These are phyloP conservation scores for Emydomyces testavorans DNA, from an alignment of 2,329 filamentous ascomycete genomes.

Conservation along the genomic window DNA sequence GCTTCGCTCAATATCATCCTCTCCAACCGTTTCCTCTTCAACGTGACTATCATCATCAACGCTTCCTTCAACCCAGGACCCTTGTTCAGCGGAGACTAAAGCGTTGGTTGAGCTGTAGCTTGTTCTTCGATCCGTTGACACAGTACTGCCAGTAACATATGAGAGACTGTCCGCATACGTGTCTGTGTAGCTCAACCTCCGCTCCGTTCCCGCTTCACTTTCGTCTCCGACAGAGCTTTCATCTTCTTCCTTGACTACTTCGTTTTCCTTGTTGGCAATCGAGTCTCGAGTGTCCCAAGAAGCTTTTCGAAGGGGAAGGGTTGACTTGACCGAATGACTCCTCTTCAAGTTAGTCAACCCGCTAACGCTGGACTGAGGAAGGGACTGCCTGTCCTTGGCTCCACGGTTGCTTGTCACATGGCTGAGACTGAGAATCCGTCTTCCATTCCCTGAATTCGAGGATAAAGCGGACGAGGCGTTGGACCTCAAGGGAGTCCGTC, in stretches of 20 bases:
- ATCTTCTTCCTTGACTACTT: slow-evolving; percentile 52
- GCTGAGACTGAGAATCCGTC: slow-evolving; percentile 80
- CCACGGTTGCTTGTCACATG: slow-evolving; percentile 67
- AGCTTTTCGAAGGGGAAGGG: slow-evolving; percentile 50
- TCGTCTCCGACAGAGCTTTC: slow-evolving; percentile 34
- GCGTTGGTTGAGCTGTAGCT: slow-evolving; percentile 34
- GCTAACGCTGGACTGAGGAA: slow-evolving; percentile 24
- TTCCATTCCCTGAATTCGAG: slow-evolving; percentile 43
- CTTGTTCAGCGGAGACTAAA: slow-evolving; percentile 23
- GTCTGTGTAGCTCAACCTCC: slow-evolving; percentile 34
- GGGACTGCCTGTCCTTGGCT: slow-evolving; percentile 24
- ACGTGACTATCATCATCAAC: slow-evolving; percentile 11
- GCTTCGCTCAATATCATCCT: slow-evolving; percentile 12
- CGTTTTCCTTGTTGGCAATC: slow-evolving; percentile 49
- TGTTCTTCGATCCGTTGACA: slow-evolving; percentile 30
- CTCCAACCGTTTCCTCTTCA: slow-evolving; percentile 16
- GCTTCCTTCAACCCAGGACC: slow-evolving; percentile 19
- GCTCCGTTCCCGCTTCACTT: slow-evolving; percentile 42
- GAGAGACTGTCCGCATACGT: slow-evolving; percentile 35
- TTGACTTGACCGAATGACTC: slow-evolving; percentile 64
- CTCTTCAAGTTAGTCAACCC: slow-evolving; percentile 53
- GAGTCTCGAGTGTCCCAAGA: slow-evolving; percentile 52
- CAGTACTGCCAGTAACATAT: slow-evolving; percentile 30
- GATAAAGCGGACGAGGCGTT: slow-evolving; percentile 35
- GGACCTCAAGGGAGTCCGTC: slow-evolving; percentile 38